Conservation (phyloP, 352 stramenopile genomes). For the Phytopythium litorale region DNA sequence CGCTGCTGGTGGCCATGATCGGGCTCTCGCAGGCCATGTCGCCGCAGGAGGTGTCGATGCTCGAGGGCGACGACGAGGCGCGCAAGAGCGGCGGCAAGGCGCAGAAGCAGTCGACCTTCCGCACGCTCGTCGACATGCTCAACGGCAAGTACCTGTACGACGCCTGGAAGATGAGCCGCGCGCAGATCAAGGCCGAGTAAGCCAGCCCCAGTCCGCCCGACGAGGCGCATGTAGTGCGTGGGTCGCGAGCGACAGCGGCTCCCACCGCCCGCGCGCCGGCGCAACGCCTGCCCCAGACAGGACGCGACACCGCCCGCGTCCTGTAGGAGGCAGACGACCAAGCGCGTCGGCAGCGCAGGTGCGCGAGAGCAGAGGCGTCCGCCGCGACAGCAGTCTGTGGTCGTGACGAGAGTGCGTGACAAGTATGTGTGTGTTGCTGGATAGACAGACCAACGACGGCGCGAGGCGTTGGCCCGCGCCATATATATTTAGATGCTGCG, state of each 20-base stretch:
- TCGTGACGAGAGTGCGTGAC: neutral
- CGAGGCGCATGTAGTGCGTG: conserved; percentile 1
- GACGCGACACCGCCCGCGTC: neutral
- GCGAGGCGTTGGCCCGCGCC: neutral
- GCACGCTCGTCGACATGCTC: conserved; percentile 85
- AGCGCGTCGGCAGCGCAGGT: neutral
- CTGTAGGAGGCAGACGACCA: neutral
- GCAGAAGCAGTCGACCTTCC: conserved; percentile 50
- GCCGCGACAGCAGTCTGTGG: neutral
- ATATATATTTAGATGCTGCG: conserved; percentile 5
- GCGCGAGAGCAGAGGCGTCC: neutral
- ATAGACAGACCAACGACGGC: neutral
- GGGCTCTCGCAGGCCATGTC: conserved; percentile 75
- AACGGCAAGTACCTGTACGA: conserved; percentile 88
- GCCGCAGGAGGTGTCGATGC: conserved; percentile 56
- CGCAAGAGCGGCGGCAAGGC: conserved; percentile 44
- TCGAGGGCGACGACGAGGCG: conserved; percentile 57
- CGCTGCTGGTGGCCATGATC: conserved; percentile 82
- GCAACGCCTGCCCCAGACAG: neutral
- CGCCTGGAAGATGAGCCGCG: conserved; percentile 61
- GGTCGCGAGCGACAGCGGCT: conserved; percentile 4
- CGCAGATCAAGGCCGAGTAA: conserved; percentile 56
- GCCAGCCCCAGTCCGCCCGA: neutral
- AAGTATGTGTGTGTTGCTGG: neutral
- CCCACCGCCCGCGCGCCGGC: neutral